These are phyloP conservation scores for Aspergillus tubingensis DNA, from an alignment of 2,329 filamentous ascomycete genomes.

Conservation along the genomic window DNA sequence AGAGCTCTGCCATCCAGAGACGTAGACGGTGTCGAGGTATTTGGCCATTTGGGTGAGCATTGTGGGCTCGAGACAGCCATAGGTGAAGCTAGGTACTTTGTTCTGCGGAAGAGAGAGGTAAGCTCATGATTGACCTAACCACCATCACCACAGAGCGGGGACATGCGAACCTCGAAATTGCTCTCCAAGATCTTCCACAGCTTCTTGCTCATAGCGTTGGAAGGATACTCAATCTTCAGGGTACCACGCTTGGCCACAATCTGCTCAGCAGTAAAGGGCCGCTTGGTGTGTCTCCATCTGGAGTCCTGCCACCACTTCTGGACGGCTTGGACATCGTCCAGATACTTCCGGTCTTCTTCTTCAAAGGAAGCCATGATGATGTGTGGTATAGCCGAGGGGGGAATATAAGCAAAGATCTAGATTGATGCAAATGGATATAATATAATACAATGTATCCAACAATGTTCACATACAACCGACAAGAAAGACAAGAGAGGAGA, in stretches of 20 bases:
- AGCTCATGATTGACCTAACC: background rate
- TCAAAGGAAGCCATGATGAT: constrained; percentile 51
- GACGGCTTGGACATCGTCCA: constrained; percentile 80
- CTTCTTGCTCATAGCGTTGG: constrained; percentile 89
- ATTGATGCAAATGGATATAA: constrained; percentile 10
- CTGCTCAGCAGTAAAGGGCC: constrained; percentile 92
- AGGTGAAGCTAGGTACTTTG: constrained; percentile 87
- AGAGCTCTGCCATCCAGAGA: constrained; percentile 98
- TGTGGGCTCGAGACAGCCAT: constrained; percentile 94
- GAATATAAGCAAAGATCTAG: constrained; percentile 2
- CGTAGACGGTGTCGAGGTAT: constrained; percentile 97
- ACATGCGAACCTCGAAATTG: constrained; percentile 71
- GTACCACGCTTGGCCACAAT: constrained; percentile 95
- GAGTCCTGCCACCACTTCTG: constrained; percentile 94
- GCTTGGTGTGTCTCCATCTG: constrained; percentile 89
- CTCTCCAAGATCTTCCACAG: constrained; percentile 86
- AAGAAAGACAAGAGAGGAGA: constrained; percentile 7
- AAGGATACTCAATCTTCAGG: constrained; percentile 86
- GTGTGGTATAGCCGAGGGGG: constrained; percentile 8
- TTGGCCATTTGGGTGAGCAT: constrained; percentile 99
- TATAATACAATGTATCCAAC: background rate
- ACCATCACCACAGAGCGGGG: background rate
- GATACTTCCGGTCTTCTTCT: constrained; percentile 72
- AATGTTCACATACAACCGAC: background rate
- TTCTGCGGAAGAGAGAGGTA: constrained; percentile 54